Percentiles rank a stretch among this genome's conserved stretches.
These are phyloP conservation scores for Trichosporon coremiiforme DNA, from an alignment of 1,284 basidiomycete species.

Conservation along the genomic window DNA sequence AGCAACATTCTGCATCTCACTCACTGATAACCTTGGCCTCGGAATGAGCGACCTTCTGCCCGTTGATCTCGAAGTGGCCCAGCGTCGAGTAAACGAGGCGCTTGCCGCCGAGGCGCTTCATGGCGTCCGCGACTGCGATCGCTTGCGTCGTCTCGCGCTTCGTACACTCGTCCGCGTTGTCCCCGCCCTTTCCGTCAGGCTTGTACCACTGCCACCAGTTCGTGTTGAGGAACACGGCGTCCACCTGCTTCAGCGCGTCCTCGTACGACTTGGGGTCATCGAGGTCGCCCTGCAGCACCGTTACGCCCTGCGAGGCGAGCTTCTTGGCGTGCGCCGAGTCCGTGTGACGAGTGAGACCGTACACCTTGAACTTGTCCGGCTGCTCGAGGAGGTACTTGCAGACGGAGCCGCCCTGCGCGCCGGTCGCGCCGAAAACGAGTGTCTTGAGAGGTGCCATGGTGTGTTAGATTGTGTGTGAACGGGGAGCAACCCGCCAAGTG, in stretches of 20 bases:
- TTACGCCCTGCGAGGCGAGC: constrained; percentile 27
- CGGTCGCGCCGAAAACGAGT: constrained; percentile 31
- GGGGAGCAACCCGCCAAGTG: background rate
- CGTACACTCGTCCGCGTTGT: constrained; percentile 19
- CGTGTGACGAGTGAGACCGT: constrained; percentile 29
- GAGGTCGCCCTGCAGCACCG: constrained; percentile 34
- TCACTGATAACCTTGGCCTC: constrained; percentile 26
- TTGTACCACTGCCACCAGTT: constrained; percentile 39
- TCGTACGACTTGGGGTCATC: constrained; percentile 32
- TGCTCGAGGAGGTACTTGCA: constrained; percentile 24
- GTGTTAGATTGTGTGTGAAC: background rate
- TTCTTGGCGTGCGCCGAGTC: background rate
- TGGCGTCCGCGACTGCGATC: background rate
- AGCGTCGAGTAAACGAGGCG: constrained; percentile 23
- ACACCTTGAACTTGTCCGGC: constrained; percentile 24
- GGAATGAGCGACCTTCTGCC: constrained; percentile 26
- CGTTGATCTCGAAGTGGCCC: constrained; percentile 27
- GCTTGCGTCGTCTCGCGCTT: constrained; percentile 14
- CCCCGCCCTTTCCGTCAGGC: background rate
- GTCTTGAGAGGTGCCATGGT: constrained; percentile 22
- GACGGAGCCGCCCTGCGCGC: constrained; percentile 30
- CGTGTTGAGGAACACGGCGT: constrained; percentile 38
- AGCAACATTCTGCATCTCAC: background rate
- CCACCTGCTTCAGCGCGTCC: constrained; percentile 32
- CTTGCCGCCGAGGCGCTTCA: constrained; percentile 27